Conservation (phyloP, 225 moss, liverwort and hornwort species). For the Antitrichia curtipendula region DNA sequence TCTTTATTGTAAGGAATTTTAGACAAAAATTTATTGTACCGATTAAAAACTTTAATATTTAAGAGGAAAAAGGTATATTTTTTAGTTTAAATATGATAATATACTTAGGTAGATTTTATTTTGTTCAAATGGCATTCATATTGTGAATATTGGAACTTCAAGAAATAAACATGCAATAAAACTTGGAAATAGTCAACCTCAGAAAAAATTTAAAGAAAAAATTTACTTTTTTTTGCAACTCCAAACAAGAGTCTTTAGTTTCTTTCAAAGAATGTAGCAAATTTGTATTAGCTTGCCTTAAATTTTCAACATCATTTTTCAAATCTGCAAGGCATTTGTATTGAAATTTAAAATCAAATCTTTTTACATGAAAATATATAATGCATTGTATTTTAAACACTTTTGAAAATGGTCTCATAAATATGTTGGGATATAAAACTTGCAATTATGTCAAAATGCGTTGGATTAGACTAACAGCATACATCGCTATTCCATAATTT, state of each 20-base stretch:
- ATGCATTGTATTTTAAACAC: neutral
- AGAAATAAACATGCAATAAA: neutral
- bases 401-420: neutral
- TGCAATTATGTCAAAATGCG: neutral
- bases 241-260: constrained; percentile 18
- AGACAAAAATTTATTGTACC: neutral
- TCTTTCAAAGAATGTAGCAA: constrained; percentile 32
- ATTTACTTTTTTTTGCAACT: constrained; percentile 35
- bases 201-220: neutral
- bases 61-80: neutral
- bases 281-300: constrained; percentile 32
- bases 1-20: neutral
- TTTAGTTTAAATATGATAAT: neutral
- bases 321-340: constrained; percentile 8
- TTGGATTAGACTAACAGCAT: neutral
- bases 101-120: no score
- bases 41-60: neutral
- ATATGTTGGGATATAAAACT: neutral
- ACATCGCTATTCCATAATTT: constrained; percentile 14
- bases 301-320: constrained; percentile 11
- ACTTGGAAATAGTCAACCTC: neutral
- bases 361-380: neutral
- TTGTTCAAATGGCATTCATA: neutral
- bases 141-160: neutral
- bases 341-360: neutral